phyloP scores from a whole-genome alignment of 1,284 basidiomycete species.

The Ganoderma boninense region DNA sequence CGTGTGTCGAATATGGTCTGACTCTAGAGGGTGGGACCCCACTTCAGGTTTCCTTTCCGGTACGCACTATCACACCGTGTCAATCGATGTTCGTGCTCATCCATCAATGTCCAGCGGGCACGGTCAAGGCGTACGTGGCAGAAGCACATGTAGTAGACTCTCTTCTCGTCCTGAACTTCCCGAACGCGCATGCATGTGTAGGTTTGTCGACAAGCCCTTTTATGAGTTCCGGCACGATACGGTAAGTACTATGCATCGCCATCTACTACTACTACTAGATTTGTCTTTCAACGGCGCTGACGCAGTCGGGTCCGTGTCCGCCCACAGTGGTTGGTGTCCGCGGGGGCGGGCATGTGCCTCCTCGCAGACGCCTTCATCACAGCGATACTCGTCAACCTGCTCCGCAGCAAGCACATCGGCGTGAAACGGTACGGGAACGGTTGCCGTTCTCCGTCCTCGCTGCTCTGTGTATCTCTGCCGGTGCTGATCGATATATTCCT shows the following conservation, averaged over 20 bases:
- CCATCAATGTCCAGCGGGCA: not conserved
- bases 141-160: too few species aligned
- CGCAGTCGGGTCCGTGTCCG: not conserved
- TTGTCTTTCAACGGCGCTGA: not conserved
- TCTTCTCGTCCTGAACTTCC: not conserved
- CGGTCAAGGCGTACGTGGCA: not conserved
- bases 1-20: not conserved
- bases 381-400: constrained; percentile 4
- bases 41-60: constrained; percentile 1
- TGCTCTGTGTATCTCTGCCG: not conserved
- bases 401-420: constrained; percentile 7
- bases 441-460: too few species aligned
- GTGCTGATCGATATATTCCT: not conserved
- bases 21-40: not conserved
- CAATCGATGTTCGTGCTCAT: not conserved
- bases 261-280: not conserved
- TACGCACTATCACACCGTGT: not conserved
- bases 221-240: not conserved
- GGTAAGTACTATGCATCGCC: not conserved
- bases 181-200: not conserved
- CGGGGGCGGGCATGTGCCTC: constrained; percentile 6
- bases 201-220: not conserved
- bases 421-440: constrained; percentile 16
- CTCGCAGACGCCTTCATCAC: constrained; percentile 10
- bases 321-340: constrained; percentile 14